These are phyloP conservation scores for Phytophthora fragariae DNA, from an alignment of 352 stramenopile genomes.

Conservation along the genomic window DNA sequence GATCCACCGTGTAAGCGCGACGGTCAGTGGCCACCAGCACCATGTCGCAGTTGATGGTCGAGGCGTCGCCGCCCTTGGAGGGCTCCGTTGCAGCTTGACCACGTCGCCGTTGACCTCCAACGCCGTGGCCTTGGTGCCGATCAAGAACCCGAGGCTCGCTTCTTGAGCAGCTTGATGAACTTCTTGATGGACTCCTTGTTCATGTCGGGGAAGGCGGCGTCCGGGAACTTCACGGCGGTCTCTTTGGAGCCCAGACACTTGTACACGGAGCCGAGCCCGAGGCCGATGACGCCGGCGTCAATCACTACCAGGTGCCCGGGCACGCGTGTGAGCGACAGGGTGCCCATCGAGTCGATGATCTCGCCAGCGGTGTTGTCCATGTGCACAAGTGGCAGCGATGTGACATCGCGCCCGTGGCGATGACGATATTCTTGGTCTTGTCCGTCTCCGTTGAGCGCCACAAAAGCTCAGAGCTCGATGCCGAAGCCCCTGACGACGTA, in stretches of 20 bases:
- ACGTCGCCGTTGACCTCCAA: slow-evolving; percentile 92
- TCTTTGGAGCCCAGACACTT: slow-evolving; percentile 76
- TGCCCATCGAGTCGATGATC: slow-evolving; percentile 99
- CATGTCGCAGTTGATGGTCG: slow-evolving; percentile 79
- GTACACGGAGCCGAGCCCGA: slow-evolving; percentile 95
- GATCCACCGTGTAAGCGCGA: slow-evolving; percentile 95
- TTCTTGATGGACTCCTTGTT: slow-evolving; percentile 96
- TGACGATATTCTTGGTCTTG: slow-evolving; percentile 98
- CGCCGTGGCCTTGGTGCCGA: slow-evolving; percentile 97
- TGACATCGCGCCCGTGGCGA: slow-evolving; percentile 92
- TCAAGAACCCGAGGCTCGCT: slow-evolving; percentile 98
- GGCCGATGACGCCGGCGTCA: slow-evolving; percentile 97
- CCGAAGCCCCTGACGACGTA: no score
- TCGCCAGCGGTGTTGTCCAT: slow-evolving; percentile 97
- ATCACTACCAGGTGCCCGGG: slow-evolving; percentile 97
- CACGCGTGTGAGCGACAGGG: slow-evolving; percentile 93
- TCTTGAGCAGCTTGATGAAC: slow-evolving; percentile 98
- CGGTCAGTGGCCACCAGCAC: slow-evolving; percentile 92
- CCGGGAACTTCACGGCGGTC: slow-evolving; percentile 98
- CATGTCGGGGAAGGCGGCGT: slow-evolving; percentile 93
- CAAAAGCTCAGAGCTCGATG: slow-evolving; percentile 22
- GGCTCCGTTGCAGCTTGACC: slow-evolving; percentile 97
- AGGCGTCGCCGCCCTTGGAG: slow-evolving; percentile 58
- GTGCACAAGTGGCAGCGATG: slow-evolving; percentile 94
- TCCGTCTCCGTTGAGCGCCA: slow-evolving; percentile 94